Percentiles rank a stretch among this genome's conserved stretches.
phyloP scores from a whole-genome alignment of 139 green algal species.

The Nannochloris sp. region DNA sequence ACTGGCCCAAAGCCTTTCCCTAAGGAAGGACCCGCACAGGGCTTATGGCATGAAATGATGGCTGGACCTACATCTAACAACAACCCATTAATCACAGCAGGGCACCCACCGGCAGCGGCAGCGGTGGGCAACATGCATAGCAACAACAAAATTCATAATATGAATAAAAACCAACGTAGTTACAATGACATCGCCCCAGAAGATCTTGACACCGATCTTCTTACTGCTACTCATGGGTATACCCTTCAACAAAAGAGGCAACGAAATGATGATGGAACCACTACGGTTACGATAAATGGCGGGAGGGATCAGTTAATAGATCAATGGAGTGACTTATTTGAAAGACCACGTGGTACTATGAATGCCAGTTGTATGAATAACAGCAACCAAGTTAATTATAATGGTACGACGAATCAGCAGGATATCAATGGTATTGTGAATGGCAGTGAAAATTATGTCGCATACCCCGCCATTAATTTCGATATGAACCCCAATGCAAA shows the following conservation, averaged over 20 bases:
- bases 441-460: not conserved
- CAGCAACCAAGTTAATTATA: not conserved
- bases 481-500: not conserved
- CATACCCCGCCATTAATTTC: not conserved
- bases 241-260: too few species aligned
- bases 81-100: not conserved
- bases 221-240: too few species aligned
- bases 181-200: not conserved
- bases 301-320: too few species aligned
- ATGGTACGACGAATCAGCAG: not conserved
- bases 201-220: too few species aligned
- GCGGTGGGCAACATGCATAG: not conserved
- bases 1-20: not conserved
- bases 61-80: constrained; percentile 1
- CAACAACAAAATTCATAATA: not conserved
- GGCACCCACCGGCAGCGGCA: not conserved
- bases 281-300: too few species aligned
- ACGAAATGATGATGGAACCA: too few species aligned
- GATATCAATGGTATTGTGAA: constrained; percentile 1
- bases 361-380: too few species aligned
- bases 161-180: not conserved
- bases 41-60: too few species aligned
- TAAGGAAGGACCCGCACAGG: too few species aligned
- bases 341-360: too few species aligned
- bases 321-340: too few species aligned